Evolutionary conservation across 257 asterid species (phyloP), one percentile per base, ranked within the genome.

Genomic region (Osmanthus fragrans): DNA sequence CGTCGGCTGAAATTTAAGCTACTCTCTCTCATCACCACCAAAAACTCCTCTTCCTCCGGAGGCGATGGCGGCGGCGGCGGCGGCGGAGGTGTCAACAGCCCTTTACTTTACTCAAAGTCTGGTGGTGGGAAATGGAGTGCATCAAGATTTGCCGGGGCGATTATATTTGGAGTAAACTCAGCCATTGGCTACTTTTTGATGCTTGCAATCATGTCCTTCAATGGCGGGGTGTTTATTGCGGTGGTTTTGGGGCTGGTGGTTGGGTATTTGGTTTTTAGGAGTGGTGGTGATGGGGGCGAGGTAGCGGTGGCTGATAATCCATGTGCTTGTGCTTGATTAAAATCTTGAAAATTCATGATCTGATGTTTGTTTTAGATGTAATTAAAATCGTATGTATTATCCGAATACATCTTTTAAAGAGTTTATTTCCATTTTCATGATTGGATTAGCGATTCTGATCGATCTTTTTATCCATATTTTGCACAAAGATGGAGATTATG

Each of bases 121-220:
- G 70, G 56, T 7, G 80, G 70, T 11, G 84, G 88, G 1, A 74
- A 34, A 12, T 82, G 77, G 83, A 73, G 77, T 0, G 80, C 83
- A 0, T 71, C 87, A 18, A 88, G 84, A 42, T 51, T 84, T 36
- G 85, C 86, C 0, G 95, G 87, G 68, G 88, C 96, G 60, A 30
- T 85, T 72, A 25, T 90, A 47, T 93, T 93, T 67, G 94, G 91
- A 42, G 47, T 94, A 13, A 92, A 90, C 76, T 86, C 98, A 0
- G 96, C 92, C 70, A 88, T 94, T 79, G 98, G 98, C 2, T 94
- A 94, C 66, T 56, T 90, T 12, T 49, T 92, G 93, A 94, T 94
- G 98, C 84, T 94, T 70, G 95, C 97, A 71, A 76, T 94, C 40
- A 94, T 94, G 98, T 92, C 98, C 4, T 94, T 89, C 73, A 94